phyloP scores from a whole-genome alignment of 352 stramenopile genomes.

The Phytophthora multivora region DNA sequence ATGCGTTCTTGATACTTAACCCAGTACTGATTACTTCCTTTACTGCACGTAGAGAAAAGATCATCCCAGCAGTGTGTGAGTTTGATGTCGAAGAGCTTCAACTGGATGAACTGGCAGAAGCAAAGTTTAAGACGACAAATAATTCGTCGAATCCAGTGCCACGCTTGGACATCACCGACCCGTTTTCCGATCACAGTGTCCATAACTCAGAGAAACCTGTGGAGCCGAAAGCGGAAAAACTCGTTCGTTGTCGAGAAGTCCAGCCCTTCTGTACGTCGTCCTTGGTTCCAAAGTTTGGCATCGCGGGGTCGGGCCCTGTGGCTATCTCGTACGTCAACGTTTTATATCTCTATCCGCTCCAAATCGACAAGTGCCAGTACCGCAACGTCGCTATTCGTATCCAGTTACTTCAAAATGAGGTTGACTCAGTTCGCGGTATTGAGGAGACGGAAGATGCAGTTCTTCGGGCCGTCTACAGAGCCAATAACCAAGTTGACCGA shows the following conservation, averaged over 20 bases:
- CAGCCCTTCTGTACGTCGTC: constrained; percentile 65
- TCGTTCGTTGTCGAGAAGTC: constrained; percentile 51
- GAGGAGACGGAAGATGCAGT: constrained; percentile 40
- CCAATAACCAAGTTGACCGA: constrained; percentile 28
- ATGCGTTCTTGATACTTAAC: neutral
- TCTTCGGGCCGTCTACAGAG: constrained; percentile 43
- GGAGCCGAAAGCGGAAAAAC: constrained; percentile 1
- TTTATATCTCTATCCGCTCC: constrained; percentile 71
- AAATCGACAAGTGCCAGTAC: constrained; percentile 67
- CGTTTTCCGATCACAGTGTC: constrained; percentile 33
- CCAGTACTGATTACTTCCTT: neutral
- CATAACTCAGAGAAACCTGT: neutral
- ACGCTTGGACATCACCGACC: constrained; percentile 37
- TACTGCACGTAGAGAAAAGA: constrained; percentile 43
- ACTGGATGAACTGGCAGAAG: constrained; percentile 37
- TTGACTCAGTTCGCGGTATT: constrained; percentile 48
- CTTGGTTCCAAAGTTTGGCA: constrained; percentile 38
- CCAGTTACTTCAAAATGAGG: constrained; percentile 60
- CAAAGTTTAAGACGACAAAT: constrained; percentile 42
- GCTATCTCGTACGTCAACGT: constrained; percentile 61
- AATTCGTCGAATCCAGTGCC: constrained; percentile 3
- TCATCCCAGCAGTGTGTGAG: constrained; percentile 57
- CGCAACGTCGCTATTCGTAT: constrained; percentile 73
- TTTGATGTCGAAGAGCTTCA: constrained; percentile 61
- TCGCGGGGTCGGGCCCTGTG: constrained; percentile 54